Conservation (phyloP, 2,329 filamentous ascomycete genomes). For the Stenocarpella maydis region DNA sequence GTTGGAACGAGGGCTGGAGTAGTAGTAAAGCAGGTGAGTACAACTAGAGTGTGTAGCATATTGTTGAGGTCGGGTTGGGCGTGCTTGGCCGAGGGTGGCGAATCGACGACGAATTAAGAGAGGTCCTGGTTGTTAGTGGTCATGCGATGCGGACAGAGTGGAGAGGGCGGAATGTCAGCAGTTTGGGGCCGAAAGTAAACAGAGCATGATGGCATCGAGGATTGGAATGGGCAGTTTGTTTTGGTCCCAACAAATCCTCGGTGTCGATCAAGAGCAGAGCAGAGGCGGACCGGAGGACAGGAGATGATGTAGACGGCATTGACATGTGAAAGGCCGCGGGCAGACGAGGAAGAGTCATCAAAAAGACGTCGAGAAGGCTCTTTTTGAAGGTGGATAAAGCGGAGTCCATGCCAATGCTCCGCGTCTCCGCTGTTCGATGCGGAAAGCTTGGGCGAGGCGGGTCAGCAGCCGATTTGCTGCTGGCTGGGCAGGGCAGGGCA, state of each 20-base stretch:
- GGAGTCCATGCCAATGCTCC: neutral
- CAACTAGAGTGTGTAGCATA: neutral
- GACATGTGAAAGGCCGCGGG: slow-evolving; percentile 21
- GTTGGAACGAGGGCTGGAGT: neutral
- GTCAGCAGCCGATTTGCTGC: slow-evolving; percentile 4
- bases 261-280: slow-evolving; percentile 10
- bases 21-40: slow-evolving; percentile 1
- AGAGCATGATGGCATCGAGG: slow-evolving; percentile 18
- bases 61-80: neutral
- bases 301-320: neutral
- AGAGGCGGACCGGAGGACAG: neutral
- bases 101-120: neutral
- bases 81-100: neutral
- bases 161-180: slow-evolving; percentile 17
- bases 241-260: slow-evolving; percentile 23
- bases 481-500: too few species aligned
- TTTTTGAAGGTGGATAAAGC: slow-evolving; percentile 17
- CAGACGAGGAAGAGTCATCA: neutral
- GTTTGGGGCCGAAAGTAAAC: slow-evolving; percentile 2
- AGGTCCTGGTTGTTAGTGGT: neutral
- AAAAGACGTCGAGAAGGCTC: neutral
- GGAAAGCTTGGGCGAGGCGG: slow-evolving; percentile 8
- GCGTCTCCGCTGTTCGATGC: neutral
- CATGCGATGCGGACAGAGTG: neutral
- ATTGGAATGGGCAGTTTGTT: slow-evolving; percentile 24